Evolutionary conservation across 2,329 filamentous ascomycete species (phyloP), one percentile per base, ranked within the genome.

Genomic region (Botryosphaeria dothidea): DNA sequence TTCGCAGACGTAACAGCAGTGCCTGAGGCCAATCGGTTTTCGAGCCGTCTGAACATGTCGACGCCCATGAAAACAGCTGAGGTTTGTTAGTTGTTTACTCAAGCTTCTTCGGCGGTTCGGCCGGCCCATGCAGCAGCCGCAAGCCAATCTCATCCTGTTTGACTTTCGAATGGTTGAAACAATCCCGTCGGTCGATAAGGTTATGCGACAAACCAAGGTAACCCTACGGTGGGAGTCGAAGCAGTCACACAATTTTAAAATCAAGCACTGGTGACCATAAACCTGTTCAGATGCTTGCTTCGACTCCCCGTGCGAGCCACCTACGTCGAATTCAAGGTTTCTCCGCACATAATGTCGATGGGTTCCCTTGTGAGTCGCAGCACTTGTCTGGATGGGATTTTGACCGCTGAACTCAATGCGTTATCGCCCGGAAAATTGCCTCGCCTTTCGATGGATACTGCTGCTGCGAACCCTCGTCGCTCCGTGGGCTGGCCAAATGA

Each of bases 1-100:
- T 65, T 65, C 13, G 52, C 17, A 15, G 51, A 7, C 21, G 31
- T 11, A 17, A 11, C 3, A 4, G 29, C 4, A 3, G 17, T 38
- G 17, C 21, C 21, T 27, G 23, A 15, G 15, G 29, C 36, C 38
- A 49, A 51, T 17, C 46, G 31, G 23, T 60, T 61, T 19, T 58
- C 45, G 17, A 65, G 56, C 15, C 63, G 34, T 36, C 34, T 46
- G 34, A 61, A 52, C 63, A 65, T 65, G 27, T 65, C 63, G 46
- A 52, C 52, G 6, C 63, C 63, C 63, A 65, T 65, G 46, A 65
- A 45, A 13, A 60, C 52, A 13, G 63, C 61, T 63, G 36, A 38
- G 19, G 25, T 3, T 17, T 5, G n/a, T 60, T 17, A 60, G 56
- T 43, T 27, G 19, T 17, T 31, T 17, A 9, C 15, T 45, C n/a